Percentiles rank a stretch among this genome's conserved stretches.
Evolutionary conservation across 75 land plant genomes (phyloP).

Genomic region (Gnetum montanum): DNA sequence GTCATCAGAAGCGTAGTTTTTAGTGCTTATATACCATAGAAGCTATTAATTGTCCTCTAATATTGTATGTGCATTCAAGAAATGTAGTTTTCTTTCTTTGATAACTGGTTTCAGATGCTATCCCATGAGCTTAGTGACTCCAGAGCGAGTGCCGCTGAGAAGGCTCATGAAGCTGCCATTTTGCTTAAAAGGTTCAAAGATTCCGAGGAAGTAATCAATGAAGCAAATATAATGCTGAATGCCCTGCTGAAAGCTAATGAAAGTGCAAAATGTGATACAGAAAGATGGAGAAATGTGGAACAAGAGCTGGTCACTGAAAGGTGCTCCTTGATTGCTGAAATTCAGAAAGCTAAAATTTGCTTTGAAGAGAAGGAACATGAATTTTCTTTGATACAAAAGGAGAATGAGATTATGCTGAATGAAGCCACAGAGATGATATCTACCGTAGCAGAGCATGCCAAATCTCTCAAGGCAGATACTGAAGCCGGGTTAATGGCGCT

Average conservation of each 20-base stretch:
- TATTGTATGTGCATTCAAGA: too few relatives aligned
- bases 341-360: conserved; percentile 23
- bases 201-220: conserved; percentile 59
- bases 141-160: conserved; percentile 45
- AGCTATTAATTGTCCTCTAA: too few relatives aligned
- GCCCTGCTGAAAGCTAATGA: conserved; percentile 72
- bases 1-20: too few relatives aligned
- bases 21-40: too few relatives aligned
- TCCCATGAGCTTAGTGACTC: conserved; percentile 37
- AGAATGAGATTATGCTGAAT: conserved; percentile 1
- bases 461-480: conserved; percentile 6
- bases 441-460: conserved; percentile 17
- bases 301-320: conserved; percentile 23
- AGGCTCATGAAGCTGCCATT: conserved; percentile 41
- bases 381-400: conserved; percentile 17
- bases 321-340: conserved; percentile 15
- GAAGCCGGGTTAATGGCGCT: conserved; percentile 13
- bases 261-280: conserved; percentile 43
- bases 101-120: conserved; percentile 34
- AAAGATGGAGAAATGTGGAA: conserved; percentile 23
- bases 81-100: too few relatives aligned
- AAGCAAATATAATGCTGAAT: conserved; percentile 79
- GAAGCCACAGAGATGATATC: conserved; percentile 16
- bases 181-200: conserved; percentile 48
- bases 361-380: conserved; percentile 20